A percentile compares a stretch with the other conserved stretches of the same genome.
These are phyloP conservation scores for Neurospora sublineolata DNA, from an alignment of 495 filamentous ascomycete genomes.

Conservation along the genomic window DNA sequence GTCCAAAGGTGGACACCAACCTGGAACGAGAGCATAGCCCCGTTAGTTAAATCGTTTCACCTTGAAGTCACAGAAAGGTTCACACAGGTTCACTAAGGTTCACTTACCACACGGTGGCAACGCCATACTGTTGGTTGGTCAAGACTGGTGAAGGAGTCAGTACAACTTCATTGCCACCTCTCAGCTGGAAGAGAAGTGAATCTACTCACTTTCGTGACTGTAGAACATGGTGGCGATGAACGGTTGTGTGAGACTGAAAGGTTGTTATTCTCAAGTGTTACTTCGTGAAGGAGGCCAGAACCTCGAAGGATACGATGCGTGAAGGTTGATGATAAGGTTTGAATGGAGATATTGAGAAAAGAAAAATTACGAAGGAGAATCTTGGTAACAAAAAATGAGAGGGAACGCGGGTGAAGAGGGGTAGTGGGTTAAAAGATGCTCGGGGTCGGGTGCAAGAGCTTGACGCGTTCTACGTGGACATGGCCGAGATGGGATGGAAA, in stretches of 20 bases:
- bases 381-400: not conserved
- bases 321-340: not conserved
- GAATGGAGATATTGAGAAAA: not conserved
- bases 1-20: constrained; percentile 83
- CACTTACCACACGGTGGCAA: constrained; percentile 85
- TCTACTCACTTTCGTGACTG: constrained; percentile 68
- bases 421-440: not conserved
- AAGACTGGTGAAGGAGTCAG: constrained; percentile 49
- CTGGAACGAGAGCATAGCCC: constrained; percentile 28
- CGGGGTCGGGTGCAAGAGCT: not conserved
- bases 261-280: not conserved
- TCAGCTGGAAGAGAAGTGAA: constrained; percentile 1
- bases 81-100: not conserved
- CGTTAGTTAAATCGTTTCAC: not conserved
- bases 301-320: not conserved
- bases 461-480: not conserved
- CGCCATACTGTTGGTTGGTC: constrained; percentile 76
- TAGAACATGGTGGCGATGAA: constrained; percentile 59
- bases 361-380: not conserved
- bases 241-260: not conserved
- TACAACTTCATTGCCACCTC: not conserved
- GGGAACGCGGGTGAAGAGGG: not conserved
- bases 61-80: not conserved
- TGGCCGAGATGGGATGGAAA: not conserved
- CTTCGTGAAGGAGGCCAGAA: not conserved